These are phyloP conservation scores for Hortaea sp. DNA, from an alignment of 2,329 filamentous ascomycete species.

Conservation along the genomic window DNA sequence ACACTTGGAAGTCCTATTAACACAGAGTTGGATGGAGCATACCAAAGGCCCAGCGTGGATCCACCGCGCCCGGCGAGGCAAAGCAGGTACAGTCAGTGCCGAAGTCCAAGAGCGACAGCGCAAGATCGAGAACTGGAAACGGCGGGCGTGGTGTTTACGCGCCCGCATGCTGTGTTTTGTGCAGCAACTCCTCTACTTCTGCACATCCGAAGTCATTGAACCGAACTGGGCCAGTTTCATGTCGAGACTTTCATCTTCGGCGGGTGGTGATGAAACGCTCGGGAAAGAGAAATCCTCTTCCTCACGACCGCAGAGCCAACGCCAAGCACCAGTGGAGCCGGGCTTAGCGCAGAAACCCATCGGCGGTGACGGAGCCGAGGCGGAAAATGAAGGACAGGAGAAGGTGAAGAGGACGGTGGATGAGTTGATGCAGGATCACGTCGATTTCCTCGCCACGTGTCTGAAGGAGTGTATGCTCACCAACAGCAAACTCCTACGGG, in stretches of 20 bases:
- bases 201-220: conserved; percentile 92
- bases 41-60: conserved; percentile 73
- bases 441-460: conserved; percentile 95
- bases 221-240: conserved; percentile 94
- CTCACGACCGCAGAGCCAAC: not conserved
- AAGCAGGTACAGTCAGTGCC: not conserved
- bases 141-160: conserved; percentile 79
- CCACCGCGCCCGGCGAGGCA: conserved; percentile 43
- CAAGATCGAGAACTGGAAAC: conserved; percentile 84
- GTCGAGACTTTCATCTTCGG: conserved; percentile 59
- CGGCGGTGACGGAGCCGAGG: not conserved
- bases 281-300: not conserved
- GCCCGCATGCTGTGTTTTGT: conserved; percentile 95
- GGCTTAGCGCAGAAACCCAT: conserved; percentile 28
- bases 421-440: conserved; percentile 97
- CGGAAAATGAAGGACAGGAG: not conserved
- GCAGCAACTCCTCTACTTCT: conserved; percentile 93
- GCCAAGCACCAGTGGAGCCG: conserved; percentile 1
- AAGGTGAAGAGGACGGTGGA: conserved; percentile 66
- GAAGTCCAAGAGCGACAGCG: conserved; percentile 32
- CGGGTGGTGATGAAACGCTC: conserved; percentile 31
- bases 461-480: conserved; percentile 99
- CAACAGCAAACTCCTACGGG: conserved; percentile 85
- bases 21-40: conserved; percentile 82
- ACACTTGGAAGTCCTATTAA: conserved; percentile 78